Conservation (phyloP, 1,284 basidiomycete genomes). For the Fistulina hepatica region DNA sequence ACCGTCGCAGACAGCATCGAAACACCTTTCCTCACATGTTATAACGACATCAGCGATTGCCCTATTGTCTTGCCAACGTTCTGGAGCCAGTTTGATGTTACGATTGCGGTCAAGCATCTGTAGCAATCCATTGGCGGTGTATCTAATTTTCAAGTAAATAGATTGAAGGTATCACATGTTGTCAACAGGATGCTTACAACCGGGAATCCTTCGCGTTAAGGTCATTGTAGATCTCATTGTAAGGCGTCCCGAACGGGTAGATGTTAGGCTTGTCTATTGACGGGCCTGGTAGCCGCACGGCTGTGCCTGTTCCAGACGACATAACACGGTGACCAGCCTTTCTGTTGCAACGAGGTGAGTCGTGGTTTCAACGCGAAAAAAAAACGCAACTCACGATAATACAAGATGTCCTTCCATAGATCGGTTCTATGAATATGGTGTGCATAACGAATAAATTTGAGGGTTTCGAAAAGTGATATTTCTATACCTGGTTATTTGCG, state of each 20-base stretch:
- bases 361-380: constrained; percentile 1
- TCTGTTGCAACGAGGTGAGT: constrained; percentile 26
- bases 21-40: constrained; percentile 98
- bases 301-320: constrained; percentile 94
- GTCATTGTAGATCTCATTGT: constrained; percentile 93
- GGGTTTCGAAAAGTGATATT: constrained; percentile 19
- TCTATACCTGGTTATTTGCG: constrained; percentile 83
- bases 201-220: constrained; percentile 78
- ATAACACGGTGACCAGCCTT: constrained; percentile 87
- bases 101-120: constrained; percentile 97
- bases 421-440: constrained; percentile 61
- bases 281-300: constrained; percentile 91
- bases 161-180: background rate
- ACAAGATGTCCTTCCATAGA: constrained; percentile 99
- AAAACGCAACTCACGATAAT: constrained; percentile 25
- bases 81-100: constrained; percentile 84
- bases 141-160: constrained; percentile 38
- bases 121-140: constrained; percentile 92
- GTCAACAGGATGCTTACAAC: constrained; percentile 60
- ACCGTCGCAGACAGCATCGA: constrained; percentile 98
- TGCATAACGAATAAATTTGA: constrained; percentile 7
- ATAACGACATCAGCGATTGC: constrained; percentile 91
- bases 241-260: constrained; percentile 96
- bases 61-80: constrained; percentile 91
- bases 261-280: constrained; percentile 98